A percentile compares a stretch with the other conserved stretches of the same genome.
Conservation (phyloP, 2,329 filamentous ascomycete genomes). For the Amphichorda felina region DNA sequence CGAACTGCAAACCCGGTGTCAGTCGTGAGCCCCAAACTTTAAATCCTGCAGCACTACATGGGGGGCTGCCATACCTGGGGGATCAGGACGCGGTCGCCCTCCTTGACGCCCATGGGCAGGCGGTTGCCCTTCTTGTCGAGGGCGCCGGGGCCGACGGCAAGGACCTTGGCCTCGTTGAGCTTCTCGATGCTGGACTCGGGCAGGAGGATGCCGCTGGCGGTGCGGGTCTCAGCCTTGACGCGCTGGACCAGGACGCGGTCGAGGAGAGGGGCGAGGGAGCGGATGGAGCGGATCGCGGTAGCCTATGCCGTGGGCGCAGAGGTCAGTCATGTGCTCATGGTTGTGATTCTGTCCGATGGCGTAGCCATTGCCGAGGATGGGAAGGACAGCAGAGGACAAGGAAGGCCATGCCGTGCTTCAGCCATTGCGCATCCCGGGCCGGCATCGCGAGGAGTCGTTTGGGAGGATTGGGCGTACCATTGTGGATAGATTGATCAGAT, state of each 20-base stretch:
- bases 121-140: slow-evolving; percentile 84
- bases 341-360: too few relatives aligned
- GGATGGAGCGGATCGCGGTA: slow-evolving; percentile 85
- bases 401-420: not conserved
- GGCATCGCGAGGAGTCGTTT: not conserved
- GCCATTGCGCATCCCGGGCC: not conserved
- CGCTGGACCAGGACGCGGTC: slow-evolving; percentile 98
- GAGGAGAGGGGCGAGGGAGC: slow-evolving; percentile 85
- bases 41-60: not conserved
- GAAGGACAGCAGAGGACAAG: not conserved
- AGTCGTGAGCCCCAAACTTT: not conserved
- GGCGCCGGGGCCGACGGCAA: slow-evolving; percentile 85
- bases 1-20: slow-evolving; percentile 72
- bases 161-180: slow-evolving; percentile 92
- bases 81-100: slow-evolving; percentile 90
- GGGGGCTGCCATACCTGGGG: slow-evolving; percentile 81
- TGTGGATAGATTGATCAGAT: slow-evolving; percentile 2
- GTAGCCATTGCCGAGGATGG: not conserved
- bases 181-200: slow-evolving; percentile 96
- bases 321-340: not conserved
- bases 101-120: slow-evolving; percentile 67
- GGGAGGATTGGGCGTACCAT: slow-evolving; percentile 6
- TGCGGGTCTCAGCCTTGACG: slow-evolving; percentile 94
- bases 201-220: slow-evolving; percentile 92
- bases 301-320: slow-evolving; percentile 25